These are phyloP conservation scores for Setaria viridis DNA, from an alignment of 202 grass and related monocot genomes.

Conservation along the genomic window DNA sequence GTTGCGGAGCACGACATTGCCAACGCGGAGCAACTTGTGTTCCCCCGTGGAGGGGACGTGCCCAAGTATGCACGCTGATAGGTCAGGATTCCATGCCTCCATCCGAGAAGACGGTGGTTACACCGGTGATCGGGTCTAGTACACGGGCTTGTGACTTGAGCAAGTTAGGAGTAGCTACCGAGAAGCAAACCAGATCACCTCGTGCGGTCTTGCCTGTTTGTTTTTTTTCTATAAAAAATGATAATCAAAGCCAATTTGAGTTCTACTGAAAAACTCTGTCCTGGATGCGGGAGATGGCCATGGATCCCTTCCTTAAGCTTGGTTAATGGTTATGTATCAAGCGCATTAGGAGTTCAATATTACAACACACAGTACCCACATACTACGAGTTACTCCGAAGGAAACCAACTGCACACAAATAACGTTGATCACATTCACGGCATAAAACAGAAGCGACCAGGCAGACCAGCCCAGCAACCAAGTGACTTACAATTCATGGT, in stretches of 20 bases:
- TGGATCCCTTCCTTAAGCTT: background rate
- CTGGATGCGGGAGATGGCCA: background rate
- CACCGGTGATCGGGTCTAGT: too few relatives aligned
- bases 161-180: too few relatives aligned
- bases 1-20: too few relatives aligned
- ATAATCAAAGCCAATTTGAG: background rate
- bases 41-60: too few relatives aligned
- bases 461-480: background rate
- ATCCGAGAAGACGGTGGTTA: too few relatives aligned
- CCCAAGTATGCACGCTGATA: too few relatives aligned
- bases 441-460: background rate
- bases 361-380: background rate
- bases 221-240: background rate
- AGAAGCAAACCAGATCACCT: background rate
- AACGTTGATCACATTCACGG: background rate
- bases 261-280: background rate
- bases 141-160: background rate
- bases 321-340: background rate
- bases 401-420: background rate
- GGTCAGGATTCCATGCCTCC: too few relatives aligned
- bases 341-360: background rate
- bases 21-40: too few relatives aligned
- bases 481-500: background rate
- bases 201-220: background rate
- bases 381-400: background rate